These are phyloP conservation scores for Xylona heveae DNA, from an alignment of 495 filamentous ascomycete species.

Conservation along the genomic window DNA sequence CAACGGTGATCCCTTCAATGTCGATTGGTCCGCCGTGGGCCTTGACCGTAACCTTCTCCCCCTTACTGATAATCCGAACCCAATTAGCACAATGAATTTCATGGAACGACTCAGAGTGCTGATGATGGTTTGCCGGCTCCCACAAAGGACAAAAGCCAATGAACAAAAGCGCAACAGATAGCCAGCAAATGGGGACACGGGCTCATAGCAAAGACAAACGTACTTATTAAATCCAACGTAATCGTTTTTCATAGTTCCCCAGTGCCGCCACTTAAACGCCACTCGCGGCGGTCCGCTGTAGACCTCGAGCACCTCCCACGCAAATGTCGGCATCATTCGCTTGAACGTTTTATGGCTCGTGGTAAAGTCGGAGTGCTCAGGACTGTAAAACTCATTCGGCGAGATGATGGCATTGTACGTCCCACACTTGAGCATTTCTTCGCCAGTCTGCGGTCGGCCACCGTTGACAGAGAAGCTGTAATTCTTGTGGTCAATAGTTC, in stretches of 20 bases:
- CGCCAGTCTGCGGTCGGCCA: constrained; percentile 26
- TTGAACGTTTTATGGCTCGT: constrained; percentile 45
- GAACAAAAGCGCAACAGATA: background rate
- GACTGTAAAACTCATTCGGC: constrained; percentile 38
- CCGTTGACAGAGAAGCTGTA: constrained; percentile 44
- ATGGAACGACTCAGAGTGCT: no score
- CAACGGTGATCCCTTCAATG: constrained; percentile 33
- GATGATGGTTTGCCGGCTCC: no score
- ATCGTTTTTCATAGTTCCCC: constrained; percentile 41
- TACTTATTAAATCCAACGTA: constrained; percentile 39
- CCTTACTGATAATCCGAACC: constrained; percentile 18
- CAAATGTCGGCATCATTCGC: constrained; percentile 47
- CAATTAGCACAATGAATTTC: background rate
- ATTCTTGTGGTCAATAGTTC: constrained; percentile 30
- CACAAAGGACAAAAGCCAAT: background rate
- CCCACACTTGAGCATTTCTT: constrained; percentile 43
- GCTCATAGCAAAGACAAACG: constrained; percentile 9
- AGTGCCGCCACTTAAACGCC: constrained; percentile 40
- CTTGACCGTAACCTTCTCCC: constrained; percentile 35
- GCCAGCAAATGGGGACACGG: no score
- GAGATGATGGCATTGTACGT: constrained; percentile 47
- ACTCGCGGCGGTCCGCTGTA: constrained; percentile 38
- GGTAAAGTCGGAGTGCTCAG: constrained; percentile 31
- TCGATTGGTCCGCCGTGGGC: constrained; percentile 28
- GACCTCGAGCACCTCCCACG: constrained; percentile 47